Conservation (phyloP, 768 basidiomycete genomes). For the Asterophora lycoperdoides region DNA sequence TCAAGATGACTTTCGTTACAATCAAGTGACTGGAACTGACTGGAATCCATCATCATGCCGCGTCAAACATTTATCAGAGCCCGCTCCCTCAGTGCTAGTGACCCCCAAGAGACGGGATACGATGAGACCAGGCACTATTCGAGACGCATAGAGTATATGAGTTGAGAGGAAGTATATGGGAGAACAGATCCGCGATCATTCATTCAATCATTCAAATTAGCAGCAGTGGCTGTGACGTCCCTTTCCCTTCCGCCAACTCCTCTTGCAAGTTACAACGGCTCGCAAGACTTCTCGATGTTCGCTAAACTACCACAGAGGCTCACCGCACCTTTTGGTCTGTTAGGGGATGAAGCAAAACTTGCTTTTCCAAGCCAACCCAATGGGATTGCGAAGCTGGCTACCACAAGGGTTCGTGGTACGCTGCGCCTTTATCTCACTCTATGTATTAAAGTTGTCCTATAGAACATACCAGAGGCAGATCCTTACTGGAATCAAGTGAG, state of each 20-base stretch:
- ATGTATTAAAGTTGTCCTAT: constrained; percentile 6
- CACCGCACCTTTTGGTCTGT: constrained; percentile 68
- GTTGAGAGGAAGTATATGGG: no score
- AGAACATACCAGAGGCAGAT: constrained; percentile 76
- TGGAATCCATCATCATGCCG: neutral
- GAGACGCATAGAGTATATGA: no score
- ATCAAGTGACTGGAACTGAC: neutral
- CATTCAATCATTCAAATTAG: no score
- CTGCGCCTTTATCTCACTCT: neutral
- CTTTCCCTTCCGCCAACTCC: neutral
- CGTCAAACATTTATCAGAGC: neutral
- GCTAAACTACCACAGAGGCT: constrained; percentile 68
- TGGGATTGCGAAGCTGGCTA: constrained; percentile 73
- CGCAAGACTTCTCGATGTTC: constrained; percentile 44
- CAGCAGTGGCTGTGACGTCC: constrained; percentile 8
- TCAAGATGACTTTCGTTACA: neutral
- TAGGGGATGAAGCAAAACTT: constrained; percentile 86
- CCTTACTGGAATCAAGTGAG: constrained; percentile 88
- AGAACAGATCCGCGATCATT: no score
- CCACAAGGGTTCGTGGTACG: constrained; percentile 58
- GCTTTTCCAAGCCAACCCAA: constrained; percentile 79
- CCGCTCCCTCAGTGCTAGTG: no score
- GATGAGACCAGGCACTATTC: no score
- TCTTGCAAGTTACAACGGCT: no score
- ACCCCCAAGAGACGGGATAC: no score